Base-by-base conservation (phyloP, 148 eudicot species). In the Nepenthes mirabilis region DNA sequence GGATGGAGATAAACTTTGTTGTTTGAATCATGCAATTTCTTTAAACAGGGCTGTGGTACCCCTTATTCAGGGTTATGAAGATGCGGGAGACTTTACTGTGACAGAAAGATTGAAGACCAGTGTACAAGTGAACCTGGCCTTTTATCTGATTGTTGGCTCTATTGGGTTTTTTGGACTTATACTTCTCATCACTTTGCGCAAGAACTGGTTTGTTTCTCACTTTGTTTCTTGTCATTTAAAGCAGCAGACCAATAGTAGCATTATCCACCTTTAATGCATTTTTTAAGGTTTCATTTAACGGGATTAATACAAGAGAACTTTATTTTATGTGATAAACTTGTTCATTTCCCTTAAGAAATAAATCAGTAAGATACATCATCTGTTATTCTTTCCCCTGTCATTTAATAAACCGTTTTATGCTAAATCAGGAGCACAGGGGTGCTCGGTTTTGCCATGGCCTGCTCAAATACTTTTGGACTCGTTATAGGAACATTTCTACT, bases 401-500 rank as follows among this genome's bases (percentile, higher is more conserved):
- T 49, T n/a, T 49, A 49, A 49, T 11, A 9, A 14, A 34, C 36
- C 13, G 6, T 3, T 48, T 36, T 47, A 56, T 57, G 60, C 45
- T 62, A 45, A 67, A 58, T 60, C 79, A 91, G 98, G 96, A 62
- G 68, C 59, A 81, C 79, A 50, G 83, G 81, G 67, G 69, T 82
- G 64, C 59, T 85, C 63, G 96, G 86, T 69, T 80, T 84, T 68
- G 96, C 96, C 37, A 91, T 91, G 98, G 98, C 89, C 33, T 85
- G 96, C 79, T 91, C 98, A 48, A 91, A 91, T 71, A 91, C 98
- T 9, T 91, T 91, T 72, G 98, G 98, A 69, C 98, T 91, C 66
- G 96, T 91, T 65, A 91, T 96, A 12, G 98, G 98, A 68, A 87
- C 86, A 65, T 83, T 91, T 82, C 85, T 91, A 74, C 98, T 91